Percentiles rank a stretch among this genome's conserved stretches.
These are phyloP conservation scores for Candida namnaoensis DNA, from an alignment of 805 yeast species.

Conservation along the genomic window DNA sequence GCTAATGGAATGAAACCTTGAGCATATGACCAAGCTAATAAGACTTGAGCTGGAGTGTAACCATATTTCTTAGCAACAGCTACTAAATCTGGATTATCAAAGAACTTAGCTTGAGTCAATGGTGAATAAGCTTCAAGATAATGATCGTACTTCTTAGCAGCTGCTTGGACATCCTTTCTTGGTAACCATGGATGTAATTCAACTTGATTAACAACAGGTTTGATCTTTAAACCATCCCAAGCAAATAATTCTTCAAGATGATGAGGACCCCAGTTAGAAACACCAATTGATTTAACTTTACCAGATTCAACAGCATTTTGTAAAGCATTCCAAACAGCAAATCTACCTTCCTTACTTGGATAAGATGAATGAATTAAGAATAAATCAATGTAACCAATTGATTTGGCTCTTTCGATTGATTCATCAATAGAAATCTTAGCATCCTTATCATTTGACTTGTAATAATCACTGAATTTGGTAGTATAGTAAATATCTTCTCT, in stretches of 20 bases:
- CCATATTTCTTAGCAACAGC: slow-evolving; percentile 30
- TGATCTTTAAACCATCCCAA: slow-evolving; percentile 41
- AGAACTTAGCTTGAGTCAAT: slow-evolving; percentile 38
- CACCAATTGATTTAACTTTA: slow-evolving; percentile 56
- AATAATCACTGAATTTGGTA: slow-evolving; percentile 61
- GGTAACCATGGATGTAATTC: slow-evolving; percentile 39
- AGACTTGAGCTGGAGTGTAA: slow-evolving; percentile 35
- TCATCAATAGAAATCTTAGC: slow-evolving; percentile 49
- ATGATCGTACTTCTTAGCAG: slow-evolving; percentile 32
- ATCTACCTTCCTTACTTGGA: slow-evolving; percentile 34
- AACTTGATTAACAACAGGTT: slow-evolving; percentile 68
- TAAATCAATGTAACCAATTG: slow-evolving; percentile 56
- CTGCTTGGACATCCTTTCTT: slow-evolving; percentile 29
- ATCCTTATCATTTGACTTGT: slow-evolving; percentile 39
- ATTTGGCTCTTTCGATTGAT: slow-evolving; percentile 37
- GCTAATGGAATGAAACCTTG: slow-evolving; percentile 48
- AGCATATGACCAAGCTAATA: slow-evolving; percentile 44
- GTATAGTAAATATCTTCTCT: slow-evolving; percentile 50
- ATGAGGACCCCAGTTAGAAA: slow-evolving; percentile 55
- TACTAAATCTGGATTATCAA: slow-evolving; percentile 33
- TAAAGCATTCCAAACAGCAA: slow-evolving; percentile 63
- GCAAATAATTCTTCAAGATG: slow-evolving; percentile 50
- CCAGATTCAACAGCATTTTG: slow-evolving; percentile 60
- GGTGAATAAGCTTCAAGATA: slow-evolving; percentile 51
- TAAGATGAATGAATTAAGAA: slow-evolving; percentile 57